Evolutionary conservation across 2,329 filamentous ascomycete genomes (phyloP).

Genomic region (Sordariomycetes sp.): DNA sequence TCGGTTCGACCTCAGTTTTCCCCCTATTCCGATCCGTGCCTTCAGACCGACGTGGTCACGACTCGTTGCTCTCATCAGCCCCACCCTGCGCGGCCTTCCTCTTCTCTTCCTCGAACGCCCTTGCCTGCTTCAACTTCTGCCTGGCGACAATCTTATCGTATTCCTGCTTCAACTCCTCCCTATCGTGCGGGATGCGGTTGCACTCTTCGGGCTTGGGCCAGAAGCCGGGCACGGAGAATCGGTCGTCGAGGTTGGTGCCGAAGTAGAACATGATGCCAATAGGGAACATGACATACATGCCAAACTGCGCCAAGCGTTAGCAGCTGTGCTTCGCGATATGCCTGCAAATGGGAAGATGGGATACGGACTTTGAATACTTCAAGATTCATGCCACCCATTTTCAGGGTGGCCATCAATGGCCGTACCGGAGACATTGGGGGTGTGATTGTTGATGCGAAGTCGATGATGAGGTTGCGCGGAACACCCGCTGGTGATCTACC

Average conservation of each 20-base stretch:
- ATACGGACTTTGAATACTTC: slow-evolving; percentile 74
- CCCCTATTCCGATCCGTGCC: too few species aligned
- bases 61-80: too few species aligned
- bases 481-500: slow-evolving; percentile 2
- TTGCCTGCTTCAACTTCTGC: slow-evolving; percentile 65
- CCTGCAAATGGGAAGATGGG: not conserved
- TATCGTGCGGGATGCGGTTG: slow-evolving; percentile 66
- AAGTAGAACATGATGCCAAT: slow-evolving; percentile 99
- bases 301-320: slow-evolving; percentile 55
- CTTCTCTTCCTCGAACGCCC: slow-evolving; percentile 25
- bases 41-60: slow-evolving; percentile 1
- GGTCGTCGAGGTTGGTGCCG: slow-evolving; percentile 90
- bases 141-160: slow-evolving; percentile 58
- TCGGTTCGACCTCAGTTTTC: too few species aligned
- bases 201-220: slow-evolving; percentile 80
- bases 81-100: slow-evolving; percentile 10
- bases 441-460: not conserved
- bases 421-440: not conserved
- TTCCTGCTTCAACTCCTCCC: slow-evolving; percentile 77
- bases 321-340: not conserved
- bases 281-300: slow-evolving; percentile 97
- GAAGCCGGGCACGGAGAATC: slow-evolving; percentile 83
- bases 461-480: not conserved
- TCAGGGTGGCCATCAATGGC: slow-evolving; percentile 7
- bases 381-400: slow-evolving; percentile 72